phyloP scores from a whole-genome alignment of 2,329 filamentous ascomycete species.

The Aspergillus uvarum region DNA sequence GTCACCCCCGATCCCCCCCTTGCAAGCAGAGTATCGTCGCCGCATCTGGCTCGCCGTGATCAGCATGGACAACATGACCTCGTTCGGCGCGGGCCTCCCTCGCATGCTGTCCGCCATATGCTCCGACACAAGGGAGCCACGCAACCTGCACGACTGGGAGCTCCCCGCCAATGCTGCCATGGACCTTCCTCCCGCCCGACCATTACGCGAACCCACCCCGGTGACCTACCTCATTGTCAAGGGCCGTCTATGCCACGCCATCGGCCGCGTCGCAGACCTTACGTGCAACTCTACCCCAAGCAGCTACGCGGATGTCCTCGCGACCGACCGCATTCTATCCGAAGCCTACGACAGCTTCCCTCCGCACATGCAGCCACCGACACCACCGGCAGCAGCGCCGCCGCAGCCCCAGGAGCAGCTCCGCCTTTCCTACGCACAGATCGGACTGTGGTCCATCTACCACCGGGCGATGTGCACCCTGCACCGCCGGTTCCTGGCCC shows the following conservation, averaged over 20 bases:
- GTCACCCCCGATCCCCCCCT: background rate
- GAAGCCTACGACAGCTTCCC: background rate
- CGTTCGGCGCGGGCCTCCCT: conserved; percentile 8
- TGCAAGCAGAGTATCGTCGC: conserved; percentile 11
- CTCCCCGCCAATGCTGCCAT: background rate
- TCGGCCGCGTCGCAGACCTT: conserved; percentile 8
- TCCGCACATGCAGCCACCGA: background rate
- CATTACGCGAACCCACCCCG: conserved; percentile 5
- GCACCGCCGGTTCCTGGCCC: conserved; percentile 5
- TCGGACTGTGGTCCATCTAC: conserved; percentile 6
- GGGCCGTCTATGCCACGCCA: conserved; percentile 5
- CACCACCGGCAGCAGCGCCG: background rate
- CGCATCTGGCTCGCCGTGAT: conserved; percentile 10
- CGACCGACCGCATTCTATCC: background rate
- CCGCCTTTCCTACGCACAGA: background rate
- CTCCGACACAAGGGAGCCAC: conserved; percentile 10
- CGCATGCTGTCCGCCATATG: conserved; percentile 6
- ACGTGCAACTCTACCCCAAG: background rate
- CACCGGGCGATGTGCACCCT: conserved; percentile 8
- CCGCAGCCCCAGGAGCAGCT: background rate
- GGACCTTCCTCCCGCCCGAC: background rate
- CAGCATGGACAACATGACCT: conserved; percentile 12
- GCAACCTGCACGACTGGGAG: conserved; percentile 13
- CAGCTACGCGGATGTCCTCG: background rate
- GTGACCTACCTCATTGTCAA: conserved; percentile 9